Evolutionary conservation across 768 basidiomycete genomes (phyloP), one percentile per base, ranked within the genome.

Genomic region (Kwoniella sp.): DNA sequence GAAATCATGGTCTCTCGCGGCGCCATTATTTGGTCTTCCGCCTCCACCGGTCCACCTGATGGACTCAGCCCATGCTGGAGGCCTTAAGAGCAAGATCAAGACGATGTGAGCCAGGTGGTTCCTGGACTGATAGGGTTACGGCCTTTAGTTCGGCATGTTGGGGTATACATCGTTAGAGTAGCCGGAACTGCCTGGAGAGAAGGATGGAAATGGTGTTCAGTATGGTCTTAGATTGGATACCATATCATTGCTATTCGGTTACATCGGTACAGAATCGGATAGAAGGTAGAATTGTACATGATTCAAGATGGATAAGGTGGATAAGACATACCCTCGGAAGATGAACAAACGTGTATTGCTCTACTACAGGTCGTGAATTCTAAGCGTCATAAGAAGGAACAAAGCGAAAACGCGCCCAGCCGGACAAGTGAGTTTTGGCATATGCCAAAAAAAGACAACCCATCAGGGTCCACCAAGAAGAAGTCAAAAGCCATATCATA

Each of bases 1-100:
- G 63, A 41, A 58, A 13, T n/a, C 58, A 1, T 71, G 69, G 69
- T 38, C 51, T 2, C 30, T 62, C 38, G 22, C 47, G 4, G 58
- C 62, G 5, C 67, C 67, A 9, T 38, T 68, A 25, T 58, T 68
- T 30, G 67, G 67, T n/a, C n/a, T 68, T 28, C 58, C 58, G 1
- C 50, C 37, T 20, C 50, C 56, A 4, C 63, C 63, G 15, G 29
- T 48, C 29, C 48, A 50, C 17, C 11, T 59, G 22, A 45, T 58
- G 26, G 30, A 51, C 15, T 8, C 47, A 12, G 25, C 50, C 28
- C 22, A 59, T 9, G 30, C 20, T 38, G 17, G 34, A 30, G 12
- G n/a, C 22, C 26, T 17, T 4, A 22, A 31, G 20, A 26, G 25
- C 38, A 63, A 50, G 20, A 30, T 63, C 54, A 63, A 63, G 45